These are phyloP conservation scores for Eremomyces bilateralis DNA, from an alignment of 495 filamentous ascomycete genomes.

Conservation along the genomic window DNA sequence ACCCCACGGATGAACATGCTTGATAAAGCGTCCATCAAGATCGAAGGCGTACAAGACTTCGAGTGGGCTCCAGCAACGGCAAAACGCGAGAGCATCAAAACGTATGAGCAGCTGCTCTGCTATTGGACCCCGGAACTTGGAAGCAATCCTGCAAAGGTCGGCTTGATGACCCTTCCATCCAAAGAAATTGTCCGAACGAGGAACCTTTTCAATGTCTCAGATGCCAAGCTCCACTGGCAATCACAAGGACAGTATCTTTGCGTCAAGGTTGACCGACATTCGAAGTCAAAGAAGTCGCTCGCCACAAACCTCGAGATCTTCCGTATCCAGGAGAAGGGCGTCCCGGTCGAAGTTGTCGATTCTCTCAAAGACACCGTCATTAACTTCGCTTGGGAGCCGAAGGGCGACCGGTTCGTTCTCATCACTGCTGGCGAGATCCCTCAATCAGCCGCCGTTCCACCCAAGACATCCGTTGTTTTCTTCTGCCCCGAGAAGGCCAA, in stretches of 20 bases:
- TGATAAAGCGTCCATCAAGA: slow-evolving; percentile 74
- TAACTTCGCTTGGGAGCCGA: slow-evolving; percentile 98
- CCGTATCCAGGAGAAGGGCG: slow-evolving; percentile 85
- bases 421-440: slow-evolving; percentile 83
- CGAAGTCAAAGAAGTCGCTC: slow-evolving; percentile 93
- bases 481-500: slow-evolving; percentile 90
- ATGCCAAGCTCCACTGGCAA: slow-evolving; percentile 96
- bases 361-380: slow-evolving; percentile 93
- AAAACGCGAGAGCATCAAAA: slow-evolving; percentile 57
- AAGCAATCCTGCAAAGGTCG: slow-evolving; percentile 94
- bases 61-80: slow-evolving; percentile 83
- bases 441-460: slow-evolving; percentile 57
- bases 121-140: slow-evolving; percentile 98
- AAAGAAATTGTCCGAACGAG: slow-evolving; percentile 83
- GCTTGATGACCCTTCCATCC: slow-evolving; percentile 83
- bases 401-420: slow-evolving; percentile 87
- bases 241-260: slow-evolving; percentile 82
- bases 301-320: slow-evolving; percentile 97
- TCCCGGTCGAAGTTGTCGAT: slow-evolving; percentile 94
- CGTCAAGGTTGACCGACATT: slow-evolving; percentile 96
- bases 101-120: slow-evolving; percentile 85
- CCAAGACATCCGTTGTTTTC: slow-evolving; percentile 87
- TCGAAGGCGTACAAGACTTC: slow-evolving; percentile 92
- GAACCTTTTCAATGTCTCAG: slow-evolving; percentile 92
- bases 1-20: slow-evolving; percentile 77